Conservation (phyloP, 2,329 filamentous ascomycete genomes). For the Penicillium sp. region DNA sequence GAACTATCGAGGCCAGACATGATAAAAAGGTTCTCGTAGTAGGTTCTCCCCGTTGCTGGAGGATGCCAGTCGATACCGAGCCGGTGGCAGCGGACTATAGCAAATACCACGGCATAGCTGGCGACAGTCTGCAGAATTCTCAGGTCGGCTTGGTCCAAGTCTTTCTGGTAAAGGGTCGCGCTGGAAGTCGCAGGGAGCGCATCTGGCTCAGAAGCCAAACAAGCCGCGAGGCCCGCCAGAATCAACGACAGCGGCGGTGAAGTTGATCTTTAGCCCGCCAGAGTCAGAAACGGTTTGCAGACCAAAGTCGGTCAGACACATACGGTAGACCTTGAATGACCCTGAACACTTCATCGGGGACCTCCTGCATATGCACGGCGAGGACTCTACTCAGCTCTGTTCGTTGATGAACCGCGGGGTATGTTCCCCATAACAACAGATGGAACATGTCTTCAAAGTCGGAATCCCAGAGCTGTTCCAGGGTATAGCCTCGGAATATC, state of each 20-base stretch:
- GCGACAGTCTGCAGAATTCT: conserved; percentile 27
- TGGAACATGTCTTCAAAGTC: conserved; percentile 36
- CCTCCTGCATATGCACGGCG: conserved; percentile 19
- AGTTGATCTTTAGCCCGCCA: conserved; percentile 8
- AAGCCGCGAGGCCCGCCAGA: conserved; percentile 30
- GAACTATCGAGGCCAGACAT: conserved; percentile 54
- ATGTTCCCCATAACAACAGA: conserved; percentile 30
- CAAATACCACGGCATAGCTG: conserved; percentile 27
- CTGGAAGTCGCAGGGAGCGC: conserved; percentile 21
- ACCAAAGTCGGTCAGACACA: neutral
- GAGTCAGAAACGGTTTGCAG: neutral
- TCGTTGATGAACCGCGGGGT: conserved; percentile 25
- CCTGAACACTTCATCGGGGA: conserved; percentile 24
- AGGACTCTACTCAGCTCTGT: conserved; percentile 19
- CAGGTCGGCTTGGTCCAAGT: conserved; percentile 19
- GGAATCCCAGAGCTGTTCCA: conserved; percentile 31
- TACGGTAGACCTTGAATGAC: conserved; percentile 28
- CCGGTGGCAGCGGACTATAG: conserved; percentile 28
- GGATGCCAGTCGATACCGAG: conserved; percentile 15
- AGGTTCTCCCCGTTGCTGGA: conserved; percentile 44
- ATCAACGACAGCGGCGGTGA: conserved; percentile 28
- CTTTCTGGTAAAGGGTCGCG: conserved; percentile 25
- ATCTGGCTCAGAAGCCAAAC: conserved; percentile 21
- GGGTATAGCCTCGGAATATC: conserved; percentile 29
- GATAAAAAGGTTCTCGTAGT: conserved; percentile 56